These are phyloP conservation scores for Capsicum rhomboideum DNA, from an alignment of 257 asterid genomes.

Conservation along the genomic window DNA sequence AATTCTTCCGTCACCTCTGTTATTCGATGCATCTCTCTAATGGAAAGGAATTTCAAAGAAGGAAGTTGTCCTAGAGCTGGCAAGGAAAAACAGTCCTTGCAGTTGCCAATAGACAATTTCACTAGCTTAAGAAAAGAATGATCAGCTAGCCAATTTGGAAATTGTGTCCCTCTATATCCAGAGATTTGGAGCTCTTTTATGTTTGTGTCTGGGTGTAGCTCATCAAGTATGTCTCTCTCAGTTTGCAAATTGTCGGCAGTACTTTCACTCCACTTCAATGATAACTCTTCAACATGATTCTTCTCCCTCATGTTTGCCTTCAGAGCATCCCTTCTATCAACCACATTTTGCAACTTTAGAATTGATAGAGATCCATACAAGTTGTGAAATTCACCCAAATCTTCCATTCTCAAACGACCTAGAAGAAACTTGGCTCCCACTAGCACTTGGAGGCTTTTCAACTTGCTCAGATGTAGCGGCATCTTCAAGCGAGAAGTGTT, in stretches of 20 bases:
- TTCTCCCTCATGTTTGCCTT: not conserved
- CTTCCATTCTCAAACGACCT: not conserved
- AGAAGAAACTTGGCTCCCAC: not conserved
- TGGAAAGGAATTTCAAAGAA: not conserved
- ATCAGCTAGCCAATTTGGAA: constrained; percentile 1
- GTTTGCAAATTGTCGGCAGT: not conserved
- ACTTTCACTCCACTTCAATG: not conserved
- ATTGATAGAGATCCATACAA: not conserved
- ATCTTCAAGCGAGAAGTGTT: not conserved
- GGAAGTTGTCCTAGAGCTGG: not conserved
- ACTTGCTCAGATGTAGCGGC: not conserved
- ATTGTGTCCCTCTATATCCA: not conserved
- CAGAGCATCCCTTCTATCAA: not conserved
- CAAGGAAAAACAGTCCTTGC: not conserved
- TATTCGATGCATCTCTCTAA: not conserved
- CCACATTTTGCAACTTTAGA: not conserved
- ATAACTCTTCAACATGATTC: not conserved
- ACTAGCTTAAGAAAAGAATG: not conserved
- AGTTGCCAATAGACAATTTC: not conserved
- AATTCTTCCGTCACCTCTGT: not conserved
- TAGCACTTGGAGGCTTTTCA: not conserved
- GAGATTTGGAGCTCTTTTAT: not conserved
- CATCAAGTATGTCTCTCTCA: not conserved
- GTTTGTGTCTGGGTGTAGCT: not conserved
- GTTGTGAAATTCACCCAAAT: not conserved